Evolutionary conservation across 2,329 filamentous ascomycete genomes (phyloP).

Genomic region (Hymenotorrendiella dingleyae): DNA sequence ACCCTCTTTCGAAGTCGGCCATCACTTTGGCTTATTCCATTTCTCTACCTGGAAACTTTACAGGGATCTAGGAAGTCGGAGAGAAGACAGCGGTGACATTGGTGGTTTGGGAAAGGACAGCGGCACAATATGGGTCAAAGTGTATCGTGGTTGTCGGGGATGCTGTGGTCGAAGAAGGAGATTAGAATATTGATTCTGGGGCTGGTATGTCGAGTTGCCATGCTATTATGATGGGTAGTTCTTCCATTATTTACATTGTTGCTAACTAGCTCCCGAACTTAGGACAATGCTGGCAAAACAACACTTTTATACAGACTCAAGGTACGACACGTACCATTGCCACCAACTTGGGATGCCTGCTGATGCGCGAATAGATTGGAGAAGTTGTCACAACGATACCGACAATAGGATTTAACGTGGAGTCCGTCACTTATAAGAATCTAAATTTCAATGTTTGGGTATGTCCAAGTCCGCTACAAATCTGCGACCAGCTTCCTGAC

Average conservation of each 20-base stretch:
- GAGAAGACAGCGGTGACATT: constrained; percentile 13
- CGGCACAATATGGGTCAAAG: constrained; percentile 53
- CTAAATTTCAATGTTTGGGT: constrained; percentile 99
- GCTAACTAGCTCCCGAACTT: constrained; percentile 10
- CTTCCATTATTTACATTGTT: neutral
- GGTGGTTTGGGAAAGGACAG: constrained; percentile 15
- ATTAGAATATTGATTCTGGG: constrained; percentile 93
- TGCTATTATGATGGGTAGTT: neutral
- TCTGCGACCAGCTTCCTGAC: neutral
- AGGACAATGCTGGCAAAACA: constrained; percentile 99
- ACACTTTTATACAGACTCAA: constrained; percentile 94
- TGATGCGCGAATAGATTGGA: constrained; percentile 62
- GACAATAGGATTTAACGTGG: constrained; percentile 98
- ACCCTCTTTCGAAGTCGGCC: neutral
- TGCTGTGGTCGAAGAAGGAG: constrained; percentile 93
- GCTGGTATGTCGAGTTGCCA: constrained; percentile 56
- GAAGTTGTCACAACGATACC: constrained; percentile 99
- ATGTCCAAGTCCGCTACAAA: constrained; percentile 33
- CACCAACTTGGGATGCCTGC: neutral
- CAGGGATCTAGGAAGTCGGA: constrained; percentile 2
- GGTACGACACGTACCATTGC: constrained; percentile 43
- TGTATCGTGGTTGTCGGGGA: constrained; percentile 63
- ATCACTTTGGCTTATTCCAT: neutral
- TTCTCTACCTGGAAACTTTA: neutral
- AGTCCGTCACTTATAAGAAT: constrained; percentile 97